Percentiles rank a stretch among this genome's conserved stretches.
Conservation (phyloP, 2,329 filamentous ascomycete genomes). For the Aspergillaceae sp. region DNA sequence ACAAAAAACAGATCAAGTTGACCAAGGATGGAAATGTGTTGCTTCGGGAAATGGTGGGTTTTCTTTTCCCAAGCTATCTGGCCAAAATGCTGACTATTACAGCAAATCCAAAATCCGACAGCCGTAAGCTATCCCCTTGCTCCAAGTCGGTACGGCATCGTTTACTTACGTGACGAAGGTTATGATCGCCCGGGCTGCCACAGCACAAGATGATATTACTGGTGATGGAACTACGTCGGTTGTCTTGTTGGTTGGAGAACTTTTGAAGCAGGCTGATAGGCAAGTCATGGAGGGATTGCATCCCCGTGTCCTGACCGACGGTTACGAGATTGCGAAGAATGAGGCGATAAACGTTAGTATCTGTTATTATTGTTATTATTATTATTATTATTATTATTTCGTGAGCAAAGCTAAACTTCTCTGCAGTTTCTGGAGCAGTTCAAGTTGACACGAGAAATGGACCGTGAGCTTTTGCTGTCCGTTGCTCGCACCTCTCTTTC, state of each 20-base stretch:
- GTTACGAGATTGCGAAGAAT: slow-evolving; percentile 91
- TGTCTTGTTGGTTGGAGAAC: slow-evolving; percentile 87
- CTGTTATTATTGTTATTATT: too few relatives aligned
- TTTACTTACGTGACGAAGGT: slow-evolving; percentile 36
- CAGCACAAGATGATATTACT: slow-evolving; percentile 95
- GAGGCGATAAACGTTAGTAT: slow-evolving; percentile 70
- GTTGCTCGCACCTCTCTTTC: slow-evolving; percentile 91
- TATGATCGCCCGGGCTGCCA: slow-evolving; percentile 73
- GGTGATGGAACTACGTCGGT: slow-evolving; percentile 97
- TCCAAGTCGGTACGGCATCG: slow-evolving; percentile 1
- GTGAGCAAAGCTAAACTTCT: slow-evolving; percentile 8
- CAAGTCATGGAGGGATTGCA: slow-evolving; percentile 96
- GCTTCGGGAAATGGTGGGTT: slow-evolving; percentile 54
- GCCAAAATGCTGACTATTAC: slow-evolving; percentile 22
- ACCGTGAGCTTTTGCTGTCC: slow-evolving; percentile 85
- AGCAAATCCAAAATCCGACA: slow-evolving; percentile 96
- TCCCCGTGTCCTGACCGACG: slow-evolving; percentile 91
- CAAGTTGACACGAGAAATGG: slow-evolving; percentile 79
- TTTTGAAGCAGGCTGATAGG: slow-evolving; percentile 93
- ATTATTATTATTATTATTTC: too few relatives aligned
- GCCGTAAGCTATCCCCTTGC: slow-evolving; percentile 51
- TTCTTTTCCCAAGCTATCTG: slow-evolving; percentile 2
- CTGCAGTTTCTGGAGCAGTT: slow-evolving; percentile 81
- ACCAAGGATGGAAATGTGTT: slow-evolving; percentile 96
- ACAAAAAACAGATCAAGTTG: slow-evolving; percentile 70